A percentile compares a stretch with the other conserved stretches of the same genome.
These are phyloP conservation scores for Cicer cuneatum DNA, from an alignment of 306 rosid species.

Conservation along the genomic window DNA sequence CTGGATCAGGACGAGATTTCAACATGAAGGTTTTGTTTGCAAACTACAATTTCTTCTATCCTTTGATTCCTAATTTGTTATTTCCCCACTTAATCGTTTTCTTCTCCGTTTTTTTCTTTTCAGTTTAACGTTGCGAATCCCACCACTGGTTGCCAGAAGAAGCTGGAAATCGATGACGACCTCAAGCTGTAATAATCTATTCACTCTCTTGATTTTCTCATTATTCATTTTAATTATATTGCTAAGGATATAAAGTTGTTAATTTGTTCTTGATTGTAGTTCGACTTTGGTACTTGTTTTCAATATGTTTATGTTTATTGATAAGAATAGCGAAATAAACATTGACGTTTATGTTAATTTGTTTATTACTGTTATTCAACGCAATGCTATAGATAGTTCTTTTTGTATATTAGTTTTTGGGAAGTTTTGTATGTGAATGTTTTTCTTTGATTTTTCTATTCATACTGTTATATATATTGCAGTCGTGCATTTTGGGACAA, in stretches of 20 bases:
- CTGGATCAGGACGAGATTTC: slow-evolving; percentile 28
- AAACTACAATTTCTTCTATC: not conserved
- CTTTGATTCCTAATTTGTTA: not conserved
- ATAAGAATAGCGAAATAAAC: not conserved
- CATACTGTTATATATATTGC: not conserved
- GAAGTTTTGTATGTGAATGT: not conserved
- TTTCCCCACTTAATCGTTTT: not conserved
- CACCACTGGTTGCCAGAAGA: slow-evolving; percentile 52
- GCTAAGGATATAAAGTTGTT: not conserved
- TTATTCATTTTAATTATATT: not conserved
- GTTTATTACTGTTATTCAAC: not conserved
- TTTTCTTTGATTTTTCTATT: not conserved
- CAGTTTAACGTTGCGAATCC: slow-evolving; percentile 52
- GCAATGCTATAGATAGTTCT: not conserved
- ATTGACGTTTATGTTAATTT: not conserved
- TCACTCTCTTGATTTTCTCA: not conserved
- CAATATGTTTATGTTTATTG: not conserved
- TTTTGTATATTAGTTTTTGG: not conserved
- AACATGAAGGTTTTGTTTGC: slow-evolving; percentile 45
- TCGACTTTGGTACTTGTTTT: not conserved
- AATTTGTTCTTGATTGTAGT: not conserved
- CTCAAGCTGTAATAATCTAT: slow-evolving; percentile 46
- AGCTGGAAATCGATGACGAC: slow-evolving; percentile 51
- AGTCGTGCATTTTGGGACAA: slow-evolving; percentile 54
- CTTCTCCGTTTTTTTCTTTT: not conserved